These are phyloP conservation scores for Penicillium mononematosum DNA, from an alignment of 495 filamentous ascomycete genomes.

Conservation along the genomic window DNA sequence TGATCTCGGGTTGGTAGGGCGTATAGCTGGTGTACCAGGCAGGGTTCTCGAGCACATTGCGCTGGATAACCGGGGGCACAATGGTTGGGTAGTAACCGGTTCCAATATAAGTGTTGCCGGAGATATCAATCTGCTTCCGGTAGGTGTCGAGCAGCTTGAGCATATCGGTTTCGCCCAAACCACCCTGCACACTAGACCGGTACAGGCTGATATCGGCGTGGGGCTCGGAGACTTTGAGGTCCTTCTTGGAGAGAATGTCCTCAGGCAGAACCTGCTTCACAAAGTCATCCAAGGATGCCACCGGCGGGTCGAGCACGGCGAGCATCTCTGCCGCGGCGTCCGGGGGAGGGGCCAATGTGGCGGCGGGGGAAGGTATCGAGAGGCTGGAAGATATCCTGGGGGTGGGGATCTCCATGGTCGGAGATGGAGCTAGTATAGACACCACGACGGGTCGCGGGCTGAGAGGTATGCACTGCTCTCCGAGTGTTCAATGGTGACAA, in stretches of 20 bases:
- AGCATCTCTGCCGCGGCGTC: constrained; percentile 77
- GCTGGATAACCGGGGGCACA: constrained; percentile 87
- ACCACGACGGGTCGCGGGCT: constrained; percentile 32
- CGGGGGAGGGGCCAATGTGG: constrained; percentile 89
- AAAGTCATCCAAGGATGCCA: constrained; percentile 76
- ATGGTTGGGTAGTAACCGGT: constrained; percentile 84
- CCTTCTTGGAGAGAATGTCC: constrained; percentile 72
- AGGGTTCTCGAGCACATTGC: constrained; percentile 90
- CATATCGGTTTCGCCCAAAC: constrained; percentile 67
- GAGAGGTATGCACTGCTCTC: constrained; percentile 27
- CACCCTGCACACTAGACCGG: constrained; percentile 50
- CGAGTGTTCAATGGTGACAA: constrained; percentile 28
- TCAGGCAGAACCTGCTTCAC: constrained; percentile 81
- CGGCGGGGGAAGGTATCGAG: constrained; percentile 73
- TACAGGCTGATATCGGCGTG: constrained; percentile 41
- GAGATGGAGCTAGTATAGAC: constrained; percentile 44
- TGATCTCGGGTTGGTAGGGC: constrained; percentile 97
- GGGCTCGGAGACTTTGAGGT: constrained; percentile 45
- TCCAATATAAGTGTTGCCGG: constrained; percentile 68
- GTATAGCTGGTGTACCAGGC: constrained; percentile 99
- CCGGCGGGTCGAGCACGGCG: constrained; percentile 72
- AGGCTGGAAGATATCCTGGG: constrained; percentile 47
- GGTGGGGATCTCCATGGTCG: constrained; percentile 45
- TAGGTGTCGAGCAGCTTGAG: constrained; percentile 62
- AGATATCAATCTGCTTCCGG: constrained; percentile 60